Evolutionary conservation across 2,329 filamentous ascomycete species (phyloP).

Genomic region (Trematosphaeria pertusa): DNA sequence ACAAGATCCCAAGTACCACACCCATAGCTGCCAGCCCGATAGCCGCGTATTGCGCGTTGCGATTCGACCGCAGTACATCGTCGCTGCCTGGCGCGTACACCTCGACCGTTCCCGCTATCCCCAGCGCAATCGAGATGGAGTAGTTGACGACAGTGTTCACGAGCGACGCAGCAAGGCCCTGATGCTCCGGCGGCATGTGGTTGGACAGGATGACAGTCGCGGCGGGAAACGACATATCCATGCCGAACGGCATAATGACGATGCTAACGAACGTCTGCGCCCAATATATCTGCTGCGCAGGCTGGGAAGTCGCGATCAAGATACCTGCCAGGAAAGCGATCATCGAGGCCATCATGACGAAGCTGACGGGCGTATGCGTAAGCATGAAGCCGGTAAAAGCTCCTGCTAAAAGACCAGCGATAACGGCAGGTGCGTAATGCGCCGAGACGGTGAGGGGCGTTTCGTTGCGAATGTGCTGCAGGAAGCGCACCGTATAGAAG

Average conservation of each 20-base stretch:
- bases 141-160: constrained; percentile 51
- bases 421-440: constrained; percentile 40
- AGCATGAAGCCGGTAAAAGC: constrained; percentile 47
- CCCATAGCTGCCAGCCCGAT: constrained; percentile 27
- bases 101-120: constrained; percentile 47
- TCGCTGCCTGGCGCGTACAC: constrained; percentile 13
- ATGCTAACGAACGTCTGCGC: constrained; percentile 45
- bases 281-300: constrained; percentile 46
- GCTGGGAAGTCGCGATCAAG: constrained; percentile 37
- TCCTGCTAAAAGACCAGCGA: constrained; percentile 46
- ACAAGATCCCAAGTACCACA: constrained; percentile 24
- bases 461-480: constrained; percentile 37
- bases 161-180: constrained; percentile 46
- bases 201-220: constrained; percentile 48
- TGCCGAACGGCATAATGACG: constrained; percentile 44
- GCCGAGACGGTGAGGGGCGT: constrained; percentile 43
- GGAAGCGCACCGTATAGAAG: constrained; percentile 46
- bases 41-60: constrained; percentile 25
- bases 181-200: constrained; percentile 43
- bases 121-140: constrained; percentile 47
- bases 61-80: constrained; percentile 6
- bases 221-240: constrained; percentile 49
- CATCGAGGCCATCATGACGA: constrained; percentile 49
- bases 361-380: constrained; percentile 45
- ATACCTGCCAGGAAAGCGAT: constrained; percentile 42